Evolutionary conservation across 345 rosid species (phyloP), one percentile per base, ranked within the genome.

Genomic region (Stellera chamaejasme): DNA sequence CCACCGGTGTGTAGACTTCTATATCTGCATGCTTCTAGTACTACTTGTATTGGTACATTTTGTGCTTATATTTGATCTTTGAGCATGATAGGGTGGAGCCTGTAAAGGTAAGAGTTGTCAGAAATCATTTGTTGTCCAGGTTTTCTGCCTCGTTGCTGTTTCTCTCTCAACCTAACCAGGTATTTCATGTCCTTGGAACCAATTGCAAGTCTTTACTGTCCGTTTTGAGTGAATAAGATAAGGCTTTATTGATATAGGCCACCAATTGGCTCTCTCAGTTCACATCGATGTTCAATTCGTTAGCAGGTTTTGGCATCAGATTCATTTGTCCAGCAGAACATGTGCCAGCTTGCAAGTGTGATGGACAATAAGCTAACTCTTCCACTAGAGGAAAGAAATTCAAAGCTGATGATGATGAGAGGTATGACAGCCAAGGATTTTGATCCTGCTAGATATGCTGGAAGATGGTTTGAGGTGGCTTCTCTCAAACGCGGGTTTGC

Each of bases 401-500:
- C 77, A 61, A 85, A 59, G 76, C 59, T 85, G 56, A 81, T 90
- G 96, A 84, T 79, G 93, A 92, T 80, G 93, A 82, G 86, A 81
- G 94, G 89, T 65, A 92, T 88, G 98, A 82, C 95, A 48, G 76
- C 89, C 11, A 78, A 81, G 64, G 65, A 88, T 68, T 92, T 92
- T 72, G 96, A 92, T 47, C 98, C 98, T 0, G 56, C 73, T 55
- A 79, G 84, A 57, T 92, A 92, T 74, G 74, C 96, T 14, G 98
- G 98, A 52, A 82, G 96, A 75, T 92, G 98, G 98, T 92, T 86
- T 56, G 96, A 92, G 76, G 98, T 92, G 54, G 98, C 95, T 69
- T 88, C 98, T 48, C 91, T 88, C 32, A 92, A 92, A 68, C 80
- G 93, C 15, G 96, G 98, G 25, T 92, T 92, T 62, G 95, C 98